phyloP scores from a whole-genome alignment of 495 filamentous ascomycete genomes.

The Aspergillus mulundensis region DNA sequence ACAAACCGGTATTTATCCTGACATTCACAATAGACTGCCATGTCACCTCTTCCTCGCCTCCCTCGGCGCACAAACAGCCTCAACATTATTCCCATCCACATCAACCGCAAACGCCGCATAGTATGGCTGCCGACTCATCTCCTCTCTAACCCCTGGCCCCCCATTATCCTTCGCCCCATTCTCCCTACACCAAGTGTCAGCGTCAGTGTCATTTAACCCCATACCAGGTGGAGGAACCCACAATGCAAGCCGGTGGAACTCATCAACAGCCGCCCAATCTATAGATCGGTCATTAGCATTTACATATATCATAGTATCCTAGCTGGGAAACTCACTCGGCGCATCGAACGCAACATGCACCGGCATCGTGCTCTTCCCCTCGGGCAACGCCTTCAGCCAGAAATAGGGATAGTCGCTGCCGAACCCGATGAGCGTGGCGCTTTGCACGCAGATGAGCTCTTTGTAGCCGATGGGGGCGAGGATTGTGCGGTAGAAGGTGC shows the following conservation, averaged over 20 bases:
- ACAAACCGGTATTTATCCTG: too few relatives aligned
- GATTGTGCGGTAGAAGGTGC: conserved; percentile 5
- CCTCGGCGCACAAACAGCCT: conserved; percentile 8
- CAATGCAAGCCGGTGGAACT: conserved; percentile 14
- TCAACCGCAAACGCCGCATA: conserved; percentile 14
- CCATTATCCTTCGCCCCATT: conserved; percentile 13
- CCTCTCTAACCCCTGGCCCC: conserved; percentile 2
- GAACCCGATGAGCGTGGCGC: conserved; percentile 8
- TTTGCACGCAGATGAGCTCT: conserved; percentile 9
- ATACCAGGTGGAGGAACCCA: neutral
- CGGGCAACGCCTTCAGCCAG: conserved; percentile 10
- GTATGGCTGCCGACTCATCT: conserved; percentile 18
- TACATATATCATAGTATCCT: too few relatives aligned
- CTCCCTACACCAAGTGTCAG: neutral
- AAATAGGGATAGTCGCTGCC: conserved; percentile 18
- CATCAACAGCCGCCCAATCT: conserved; percentile 13
- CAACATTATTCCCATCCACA: conserved; percentile 13
- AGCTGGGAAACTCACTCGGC: conserved; percentile 5
- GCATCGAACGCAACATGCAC: conserved; percentile 13
- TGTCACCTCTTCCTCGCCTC: neutral
- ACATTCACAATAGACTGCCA: too few relatives aligned
- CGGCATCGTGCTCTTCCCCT: neutral
- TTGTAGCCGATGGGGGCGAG: conserved; percentile 12
- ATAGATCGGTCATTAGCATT: too few relatives aligned
- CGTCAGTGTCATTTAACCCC: neutral